Evolutionary conservation across 1,284 basidiomycete species (phyloP), one percentile per base, ranked within the genome.

Genomic region (Amylostereum chailletii): DNA sequence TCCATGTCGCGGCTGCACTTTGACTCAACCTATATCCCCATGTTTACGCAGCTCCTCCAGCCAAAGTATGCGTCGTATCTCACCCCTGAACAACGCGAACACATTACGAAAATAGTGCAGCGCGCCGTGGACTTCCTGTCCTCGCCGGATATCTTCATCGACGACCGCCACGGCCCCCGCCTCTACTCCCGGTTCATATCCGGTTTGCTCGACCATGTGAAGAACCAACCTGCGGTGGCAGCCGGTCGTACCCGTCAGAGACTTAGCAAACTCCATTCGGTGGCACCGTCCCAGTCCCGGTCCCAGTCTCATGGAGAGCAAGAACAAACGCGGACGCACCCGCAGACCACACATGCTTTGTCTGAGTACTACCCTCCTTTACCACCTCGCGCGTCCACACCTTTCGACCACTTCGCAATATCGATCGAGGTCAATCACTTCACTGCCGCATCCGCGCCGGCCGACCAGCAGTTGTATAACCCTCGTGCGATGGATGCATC

Each of bases 161-260:
- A 90, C 62, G 83, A 87, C 37, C 79, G 77, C 4, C 86, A 89
- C 59, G 83, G 81, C 1, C 86, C 86, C 3, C 81, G 79, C 57
- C 69, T 88, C 4, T 89, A 87, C 61, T 77, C 87, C 0, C 78
- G 77, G 45, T 90, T 89, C 74, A 70, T 90, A 34, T 72, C 76
- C 43, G 76, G 80, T 33, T 73, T 89, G 2, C 73, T 90, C n/a
- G 73, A 74, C 33, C 72, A 71, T 6, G 57, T 58, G 30, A 53
- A 56, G 42, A 40, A 42, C 1, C 42, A 41, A 34, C 55, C 48
- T 4, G 4, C 44, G 19, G 19, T 19, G 19, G 19, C 19, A 19
- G 19, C 19, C 19, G 19, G 19, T 19, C 19, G 19, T 19, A 19
- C 19, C 19, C 19, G 19, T 19, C 19, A 19, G 19, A 19, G 19